Conservation (phyloP, 164 flowering plant genomes). For the Annona cherimola region DNA sequence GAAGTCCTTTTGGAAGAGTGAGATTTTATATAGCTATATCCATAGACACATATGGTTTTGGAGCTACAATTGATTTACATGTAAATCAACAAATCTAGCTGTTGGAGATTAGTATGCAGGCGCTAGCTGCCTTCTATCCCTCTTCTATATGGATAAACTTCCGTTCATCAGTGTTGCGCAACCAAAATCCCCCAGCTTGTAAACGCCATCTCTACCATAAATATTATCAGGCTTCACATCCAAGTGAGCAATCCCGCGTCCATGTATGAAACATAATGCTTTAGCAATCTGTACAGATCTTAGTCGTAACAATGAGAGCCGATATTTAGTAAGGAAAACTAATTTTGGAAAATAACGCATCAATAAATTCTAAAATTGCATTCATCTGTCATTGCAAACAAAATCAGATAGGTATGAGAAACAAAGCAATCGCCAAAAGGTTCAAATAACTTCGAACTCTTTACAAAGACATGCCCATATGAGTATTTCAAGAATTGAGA, state of each 20-base stretch:
- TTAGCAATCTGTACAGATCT: conserved; percentile 56
- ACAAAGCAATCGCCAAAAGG: neutral
- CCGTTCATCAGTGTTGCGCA: conserved; percentile 73
- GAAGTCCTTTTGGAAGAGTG: too few species aligned
- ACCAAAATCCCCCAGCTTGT: conserved; percentile 97
- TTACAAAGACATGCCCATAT: neutral
- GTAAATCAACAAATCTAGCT: too few species aligned
- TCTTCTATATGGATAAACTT: conserved; percentile 79
- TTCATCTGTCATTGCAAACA: neutral
- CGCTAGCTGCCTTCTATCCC: conserved; percentile 24
- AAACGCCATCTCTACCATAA: conserved; percentile 75
- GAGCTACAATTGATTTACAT: too few species aligned
- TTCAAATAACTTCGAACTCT: neutral
- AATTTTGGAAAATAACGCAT: neutral
- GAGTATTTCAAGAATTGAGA: neutral
- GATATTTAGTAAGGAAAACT: neutral
- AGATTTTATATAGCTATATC: too few species aligned
- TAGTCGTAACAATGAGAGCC: conserved; percentile 4
- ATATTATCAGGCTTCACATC: conserved; percentile 95
- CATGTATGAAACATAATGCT: conserved; percentile 76
- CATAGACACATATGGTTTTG: too few species aligned
- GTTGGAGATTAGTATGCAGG: too few species aligned
- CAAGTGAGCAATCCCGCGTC: conserved; percentile 72
- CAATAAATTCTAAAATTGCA: neutral
- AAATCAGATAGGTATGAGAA: neutral